phyloP scores from a whole-genome alignment of 2,329 filamentous ascomycete genomes.

The Tricladium varicosporioides region DNA sequence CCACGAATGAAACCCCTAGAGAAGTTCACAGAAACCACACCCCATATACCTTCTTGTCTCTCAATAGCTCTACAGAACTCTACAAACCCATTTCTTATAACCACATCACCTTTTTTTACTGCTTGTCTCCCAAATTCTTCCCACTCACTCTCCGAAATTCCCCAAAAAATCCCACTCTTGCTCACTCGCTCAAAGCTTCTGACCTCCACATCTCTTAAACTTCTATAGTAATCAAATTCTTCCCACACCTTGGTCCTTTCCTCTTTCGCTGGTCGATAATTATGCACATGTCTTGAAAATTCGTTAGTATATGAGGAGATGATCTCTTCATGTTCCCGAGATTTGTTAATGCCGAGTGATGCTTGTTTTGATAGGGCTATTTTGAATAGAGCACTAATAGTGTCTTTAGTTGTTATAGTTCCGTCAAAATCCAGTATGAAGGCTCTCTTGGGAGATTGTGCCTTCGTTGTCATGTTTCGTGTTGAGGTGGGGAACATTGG shows the following conservation, averaged over 20 bases:
- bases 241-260: slow-evolving; percentile 17
- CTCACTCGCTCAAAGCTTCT: slow-evolving; percentile 28
- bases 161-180: slow-evolving; percentile 26
- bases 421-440: slow-evolving; percentile 34
- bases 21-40: slow-evolving; percentile 30
- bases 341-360: slow-evolving; percentile 7
- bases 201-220: slow-evolving; percentile 24
- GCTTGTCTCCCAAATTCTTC: slow-evolving; percentile 16
- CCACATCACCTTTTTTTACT: slow-evolving; percentile 17
- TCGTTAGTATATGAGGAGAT: slow-evolving; percentile 22
- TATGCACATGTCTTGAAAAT: slow-evolving; percentile 13
- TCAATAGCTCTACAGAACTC: slow-evolving; percentile 17
- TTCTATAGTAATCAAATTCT: slow-evolving; percentile 22
- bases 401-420: slow-evolving; percentile 33
- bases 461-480: not conserved
- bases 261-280: slow-evolving; percentile 18
- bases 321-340: slow-evolving; percentile 10
- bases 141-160: slow-evolving; percentile 18
- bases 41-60: slow-evolving; percentile 12
- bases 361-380: slow-evolving; percentile 17
- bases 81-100: slow-evolving; percentile 21
- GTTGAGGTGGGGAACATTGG: too few relatives aligned
- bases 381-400: slow-evolving; percentile 22
- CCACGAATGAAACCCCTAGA: slow-evolving; percentile 25
- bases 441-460: not conserved